A percentile compares a stretch with the other conserved stretches of the same genome.
These are phyloP conservation scores for Chytriomyces sp. DNA, from an alignment of 192 early-diverging fungal species.

Conservation along the genomic window DNA sequence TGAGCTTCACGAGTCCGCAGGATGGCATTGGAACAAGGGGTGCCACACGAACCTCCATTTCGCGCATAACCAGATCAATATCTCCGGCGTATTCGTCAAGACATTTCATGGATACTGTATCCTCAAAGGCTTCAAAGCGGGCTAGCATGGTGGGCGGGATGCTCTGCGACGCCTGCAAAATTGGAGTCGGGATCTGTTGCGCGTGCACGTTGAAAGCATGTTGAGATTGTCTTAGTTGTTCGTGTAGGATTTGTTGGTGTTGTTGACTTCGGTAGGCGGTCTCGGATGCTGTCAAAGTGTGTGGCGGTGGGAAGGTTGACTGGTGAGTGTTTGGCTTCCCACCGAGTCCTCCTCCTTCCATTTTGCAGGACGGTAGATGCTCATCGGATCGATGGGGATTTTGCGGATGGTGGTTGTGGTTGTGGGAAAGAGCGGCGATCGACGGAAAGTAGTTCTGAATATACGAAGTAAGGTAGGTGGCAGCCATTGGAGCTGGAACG, in stretches of 20 bases:
- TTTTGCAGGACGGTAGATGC: background rate
- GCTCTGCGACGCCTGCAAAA: background rate
- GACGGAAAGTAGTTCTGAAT: slow-evolving; percentile 25
- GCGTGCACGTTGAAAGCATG: background rate
- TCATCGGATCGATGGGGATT: background rate
- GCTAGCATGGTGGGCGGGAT: background rate
- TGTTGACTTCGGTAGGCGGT: background rate
- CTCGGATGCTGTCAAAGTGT: background rate
- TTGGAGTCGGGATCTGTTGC: background rate
- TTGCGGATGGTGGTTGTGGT: background rate
- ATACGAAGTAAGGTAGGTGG: slow-evolving; percentile 8
- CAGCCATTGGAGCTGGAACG: background rate
- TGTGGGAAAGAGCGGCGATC: background rate
- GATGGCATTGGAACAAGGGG: background rate
- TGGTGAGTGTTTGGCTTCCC: background rate
- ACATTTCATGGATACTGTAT: background rate
- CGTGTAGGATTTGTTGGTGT: background rate
- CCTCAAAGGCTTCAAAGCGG: slow-evolving; percentile 16
- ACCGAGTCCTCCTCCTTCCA: background rate
- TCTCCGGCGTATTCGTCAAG: slow-evolving; percentile 13
- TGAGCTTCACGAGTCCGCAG: background rate
- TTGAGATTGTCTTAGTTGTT: background rate
- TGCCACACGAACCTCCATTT: slow-evolving; percentile 11
- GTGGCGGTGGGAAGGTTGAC: background rate
- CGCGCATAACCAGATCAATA: slow-evolving; percentile 5